Evolutionary conservation across 768 basidiomycete species (phyloP).

Genomic region (Paxillus rubicundulus): DNA sequence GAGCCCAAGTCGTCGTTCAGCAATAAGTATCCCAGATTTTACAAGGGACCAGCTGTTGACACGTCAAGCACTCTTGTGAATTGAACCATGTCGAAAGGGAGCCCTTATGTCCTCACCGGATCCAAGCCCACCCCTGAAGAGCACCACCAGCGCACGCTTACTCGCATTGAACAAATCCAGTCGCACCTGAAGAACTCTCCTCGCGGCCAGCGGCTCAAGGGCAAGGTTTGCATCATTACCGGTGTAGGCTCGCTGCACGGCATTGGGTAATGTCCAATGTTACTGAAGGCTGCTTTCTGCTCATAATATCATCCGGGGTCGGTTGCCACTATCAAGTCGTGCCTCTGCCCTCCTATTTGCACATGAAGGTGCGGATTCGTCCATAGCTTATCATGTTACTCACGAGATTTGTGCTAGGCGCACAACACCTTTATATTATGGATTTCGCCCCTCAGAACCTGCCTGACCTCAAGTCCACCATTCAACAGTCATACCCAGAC

Average conservation of each 20-base stretch:
- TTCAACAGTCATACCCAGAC: constrained; percentile 65
- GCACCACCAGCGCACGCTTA: constrained; percentile 56
- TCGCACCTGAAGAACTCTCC: constrained; percentile 58
- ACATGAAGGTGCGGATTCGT: constrained; percentile 59
- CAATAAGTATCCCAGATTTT: no score
- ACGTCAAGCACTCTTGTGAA: neutral
- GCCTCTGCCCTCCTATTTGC: constrained; percentile 72
- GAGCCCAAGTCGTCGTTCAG: no score
- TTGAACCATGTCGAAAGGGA: constrained; percentile 17
- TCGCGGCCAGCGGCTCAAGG: constrained; percentile 56
- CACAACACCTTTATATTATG: constrained; percentile 72
- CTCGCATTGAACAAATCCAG: constrained; percentile 66
- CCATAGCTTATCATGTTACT: constrained; percentile 1
- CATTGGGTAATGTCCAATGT: constrained; percentile 62
- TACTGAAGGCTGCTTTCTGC: constrained; percentile 5
- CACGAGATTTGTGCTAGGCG: constrained; percentile 46
- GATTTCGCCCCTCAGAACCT: constrained; percentile 70
- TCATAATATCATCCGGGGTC: constrained; percentile 9
- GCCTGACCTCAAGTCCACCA: constrained; percentile 65
- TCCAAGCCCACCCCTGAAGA: constrained; percentile 39
- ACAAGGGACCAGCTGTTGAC: no score
- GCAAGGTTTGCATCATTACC: constrained; percentile 85
- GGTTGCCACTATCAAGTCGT: constrained; percentile 48
- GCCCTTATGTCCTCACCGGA: constrained; percentile 5
- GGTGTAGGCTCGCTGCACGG: constrained; percentile 85